Percentiles rank a stretch among this genome's conserved stretches.
These are phyloP conservation scores for Exophiala sp. DNA, from an alignment of 2,329 filamentous ascomycete species.

Conservation along the genomic window DNA sequence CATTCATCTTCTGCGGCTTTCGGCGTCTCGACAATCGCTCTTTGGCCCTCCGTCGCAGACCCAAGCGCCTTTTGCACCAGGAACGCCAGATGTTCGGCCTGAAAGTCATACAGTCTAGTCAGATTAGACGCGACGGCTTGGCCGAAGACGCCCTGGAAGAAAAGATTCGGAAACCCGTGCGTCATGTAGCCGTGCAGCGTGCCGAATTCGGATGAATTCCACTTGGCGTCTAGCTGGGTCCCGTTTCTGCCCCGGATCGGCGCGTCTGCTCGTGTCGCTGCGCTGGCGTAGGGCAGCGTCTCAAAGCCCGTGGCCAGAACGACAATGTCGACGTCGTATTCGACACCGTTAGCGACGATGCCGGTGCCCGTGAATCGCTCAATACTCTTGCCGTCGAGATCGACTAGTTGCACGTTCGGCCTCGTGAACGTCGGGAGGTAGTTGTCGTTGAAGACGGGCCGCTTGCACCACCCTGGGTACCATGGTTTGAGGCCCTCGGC, in stretches of 20 bases:
- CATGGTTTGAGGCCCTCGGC: constrained; percentile 33
- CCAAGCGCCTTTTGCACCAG: neutral
- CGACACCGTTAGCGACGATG: constrained; percentile 43
- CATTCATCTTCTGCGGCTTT: neutral
- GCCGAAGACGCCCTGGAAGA: neutral
- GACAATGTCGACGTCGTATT: neutral
- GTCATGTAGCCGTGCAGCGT: neutral
- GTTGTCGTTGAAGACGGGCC: constrained; percentile 54
- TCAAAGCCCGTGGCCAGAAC: neutral
- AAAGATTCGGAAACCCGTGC: neutral
- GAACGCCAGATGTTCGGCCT: neutral
- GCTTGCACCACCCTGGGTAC: constrained; percentile 14
- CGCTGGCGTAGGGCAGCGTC: neutral
- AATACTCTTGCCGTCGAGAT: constrained; percentile 52
- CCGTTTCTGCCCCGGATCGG: neutral
- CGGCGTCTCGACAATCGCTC: neutral
- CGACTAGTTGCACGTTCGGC: constrained; percentile 53
- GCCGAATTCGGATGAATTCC: neutral
- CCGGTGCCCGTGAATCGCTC: constrained; percentile 42
- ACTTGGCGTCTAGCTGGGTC: neutral
- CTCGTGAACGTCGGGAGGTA: constrained; percentile 56
- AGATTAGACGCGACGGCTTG: neutral
- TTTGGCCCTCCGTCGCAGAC: too few relatives aligned
- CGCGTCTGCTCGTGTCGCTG: neutral
- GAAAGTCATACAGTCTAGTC: neutral